phyloP scores from a whole-genome alignment of 352 stramenopile genomes.

The Pythium aristosporum region DNA sequence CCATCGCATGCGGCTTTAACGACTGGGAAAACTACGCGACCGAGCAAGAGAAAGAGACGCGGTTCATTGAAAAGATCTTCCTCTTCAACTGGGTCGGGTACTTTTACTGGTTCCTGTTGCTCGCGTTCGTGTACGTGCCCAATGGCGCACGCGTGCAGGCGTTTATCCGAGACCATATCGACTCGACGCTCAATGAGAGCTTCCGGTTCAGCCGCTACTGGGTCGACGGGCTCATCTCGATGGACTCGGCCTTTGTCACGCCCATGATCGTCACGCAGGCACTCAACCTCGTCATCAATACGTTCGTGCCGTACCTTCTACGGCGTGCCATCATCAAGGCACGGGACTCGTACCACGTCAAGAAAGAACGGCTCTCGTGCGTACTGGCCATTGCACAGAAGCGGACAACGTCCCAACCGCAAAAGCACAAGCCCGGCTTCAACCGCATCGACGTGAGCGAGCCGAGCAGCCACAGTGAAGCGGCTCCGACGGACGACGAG shows the following conservation, averaged over 20 bases:
- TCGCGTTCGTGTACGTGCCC: slow-evolving; percentile 63
- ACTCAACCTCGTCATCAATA: slow-evolving; percentile 68
- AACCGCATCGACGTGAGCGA: slow-evolving; percentile 4
- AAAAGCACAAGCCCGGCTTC: neutral
- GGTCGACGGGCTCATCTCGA: slow-evolving; percentile 53
- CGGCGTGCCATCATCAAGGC: slow-evolving; percentile 45
- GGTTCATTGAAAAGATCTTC: slow-evolving; percentile 62
- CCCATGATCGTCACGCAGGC: slow-evolving; percentile 71
- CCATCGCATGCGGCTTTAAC: slow-evolving; percentile 52
- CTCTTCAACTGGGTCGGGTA: slow-evolving; percentile 75
- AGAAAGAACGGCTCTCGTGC: slow-evolving; percentile 41
- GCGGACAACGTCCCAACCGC: neutral
- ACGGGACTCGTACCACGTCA: slow-evolving; percentile 54
- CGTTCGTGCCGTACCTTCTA: slow-evolving; percentile 56
- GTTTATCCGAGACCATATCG: slow-evolving; percentile 41
- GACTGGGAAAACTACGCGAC: slow-evolving; percentile 66
- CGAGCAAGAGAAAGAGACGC: slow-evolving; percentile 49
- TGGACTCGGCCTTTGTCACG: slow-evolving; percentile 67
- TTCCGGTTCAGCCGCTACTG: slow-evolving; percentile 61
- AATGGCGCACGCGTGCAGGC: slow-evolving; percentile 48
- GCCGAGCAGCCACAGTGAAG: neutral
- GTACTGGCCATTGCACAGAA: slow-evolving; percentile 13
- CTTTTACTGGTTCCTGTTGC: slow-evolving; percentile 72
- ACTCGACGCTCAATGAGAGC: slow-evolving; percentile 37
- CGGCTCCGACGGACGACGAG: slow-evolving; percentile 10